Evolutionary conservation across 164 flowering plant genomes (phyloP).

Genomic region (Nymphaea colorata): DNA sequence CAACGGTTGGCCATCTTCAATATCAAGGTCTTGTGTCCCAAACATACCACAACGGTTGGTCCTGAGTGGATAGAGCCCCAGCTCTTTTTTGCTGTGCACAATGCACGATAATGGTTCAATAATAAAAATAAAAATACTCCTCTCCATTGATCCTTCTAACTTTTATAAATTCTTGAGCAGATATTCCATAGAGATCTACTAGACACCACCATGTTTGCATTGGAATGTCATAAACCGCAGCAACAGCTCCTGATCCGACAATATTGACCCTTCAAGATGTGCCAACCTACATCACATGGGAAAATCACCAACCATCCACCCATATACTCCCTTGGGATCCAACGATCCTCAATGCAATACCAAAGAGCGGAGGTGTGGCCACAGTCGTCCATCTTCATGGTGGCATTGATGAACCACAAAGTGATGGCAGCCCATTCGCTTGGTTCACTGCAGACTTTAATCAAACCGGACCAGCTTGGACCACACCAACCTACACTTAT

Average conservation of each 20-base stretch:
- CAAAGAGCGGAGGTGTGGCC: slow-evolving; percentile 25
- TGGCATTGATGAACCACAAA: slow-evolving; percentile 33
- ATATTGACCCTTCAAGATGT: slow-evolving; percentile 34
- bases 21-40: no score
- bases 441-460: slow-evolving; percentile 43
- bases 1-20: no score
- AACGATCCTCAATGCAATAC: slow-evolving; percentile 40
- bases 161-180: slow-evolving; percentile 17
- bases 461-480: slow-evolving; percentile 35
- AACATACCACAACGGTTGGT: no score
- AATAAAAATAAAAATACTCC: background rate
- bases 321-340: slow-evolving; percentile 59
- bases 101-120: no score
- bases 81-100: background rate
- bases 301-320: slow-evolving; percentile 31
- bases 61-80: no score
- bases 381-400: slow-evolving; percentile 56
- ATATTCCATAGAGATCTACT: slow-evolving; percentile 68
- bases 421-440: slow-evolving; percentile 33
- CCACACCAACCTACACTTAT: slow-evolving; percentile 1
- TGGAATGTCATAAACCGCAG: slow-evolving; percentile 23
- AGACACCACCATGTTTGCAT: slow-evolving; percentile 40
- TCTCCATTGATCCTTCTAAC: background rate
- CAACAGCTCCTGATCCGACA: slow-evolving; percentile 53
- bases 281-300: slow-evolving; percentile 30